Evolutionary conservation across 495 filamentous ascomycete genomes (phyloP), one percentile per base, ranked within the genome.

Genomic region (Aspergillus asperescens): DNA sequence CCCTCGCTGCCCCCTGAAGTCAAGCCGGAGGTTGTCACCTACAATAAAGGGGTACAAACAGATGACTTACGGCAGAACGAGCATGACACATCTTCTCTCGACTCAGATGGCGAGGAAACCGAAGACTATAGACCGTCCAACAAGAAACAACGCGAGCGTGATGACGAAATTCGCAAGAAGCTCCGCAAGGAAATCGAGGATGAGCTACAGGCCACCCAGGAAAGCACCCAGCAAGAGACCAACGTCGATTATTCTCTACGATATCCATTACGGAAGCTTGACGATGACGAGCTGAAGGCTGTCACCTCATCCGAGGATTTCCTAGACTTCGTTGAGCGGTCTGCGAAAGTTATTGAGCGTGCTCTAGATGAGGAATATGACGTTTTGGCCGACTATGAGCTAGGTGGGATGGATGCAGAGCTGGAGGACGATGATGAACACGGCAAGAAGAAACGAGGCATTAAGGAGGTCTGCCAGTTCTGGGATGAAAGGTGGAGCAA

Each of bases 31-130:
- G 72, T 90, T 18, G 84, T 91, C 61, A 90, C 88, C 25, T 96
- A 97, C 77, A 96, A 87, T 76, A 99, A 95, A 73, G 89, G 80
- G 12, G 90, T 97, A 22, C 94, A 97, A 64, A 95, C 93, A 15
- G 79, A 77, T 34, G 76, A 76, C 7, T 34, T 67, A 57, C 56
- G 59, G 27, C 59, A 55, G 16, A 53, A 6, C 2, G 34, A 55
- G 8, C 31, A 61, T 13, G 63, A 70, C n/a, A 10, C 43, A 16
- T 62, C 65, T 1, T 60, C 77, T 4, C 81, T 76, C 13, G 78
- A 80, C n/a, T 83, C 83, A 8, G 87, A 89, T 15, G 73, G 77
- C n/a, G 87, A 87, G 22, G 80, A 81, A 2, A 68, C 77, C 7
- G 75, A 80, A 13, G 68, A 63, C 16, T 61, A 64, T 47, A 93